Base-by-base conservation (phyloP, 1,284 basidiomycete genomes). In the Ustilago trichophora region DNA sequence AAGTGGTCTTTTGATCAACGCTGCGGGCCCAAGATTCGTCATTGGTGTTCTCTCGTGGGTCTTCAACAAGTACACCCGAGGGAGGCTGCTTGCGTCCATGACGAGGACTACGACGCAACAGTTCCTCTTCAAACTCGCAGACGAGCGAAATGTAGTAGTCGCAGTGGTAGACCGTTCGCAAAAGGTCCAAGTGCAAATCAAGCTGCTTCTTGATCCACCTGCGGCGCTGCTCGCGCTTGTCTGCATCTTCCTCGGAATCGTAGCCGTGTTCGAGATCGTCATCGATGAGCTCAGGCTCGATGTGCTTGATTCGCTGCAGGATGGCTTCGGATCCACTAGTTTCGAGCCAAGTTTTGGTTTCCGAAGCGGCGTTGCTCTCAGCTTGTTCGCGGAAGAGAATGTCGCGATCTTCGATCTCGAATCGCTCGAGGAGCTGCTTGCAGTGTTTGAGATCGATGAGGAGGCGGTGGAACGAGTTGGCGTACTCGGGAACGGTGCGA, bases 121-220 rank as follows among this genome's bases (percentile, higher is more conserved):
- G 74, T 48, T 80, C 78, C 26, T 80, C 77, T 15, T 70, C 60
- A 41, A 75, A 80, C 42, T 80, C 78, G 50, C 73, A 75, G 5
- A 68, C 44, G 32, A 71, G 57, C 41, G 66, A 65, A n/a, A 72
- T 59, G 57, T 80, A 80, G 55, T 80, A 80, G 59, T 78, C 76
- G 47, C 66, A 73, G 43, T 78, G 65, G 42, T 75, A 80, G 15
- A 78, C 77, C 21, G 57, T 50, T 21, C 78, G 73, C 26, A 80
- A 53, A 27, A 73, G 42, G 38, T 80, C 78, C 16, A 80, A 50
- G 24, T 72, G 72, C 42, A 77, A 44, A 32, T 80, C 78, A 25
- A 80, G 66, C n/a, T 56, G 64, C 51, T 73, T 72, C 33, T 73
- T 74, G 44, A 76, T 49, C 49, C 40, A 50, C 12, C 21, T 34